phyloP scores from a whole-genome alignment of 768 basidiomycete species.

The Scleroderma bovista region DNA sequence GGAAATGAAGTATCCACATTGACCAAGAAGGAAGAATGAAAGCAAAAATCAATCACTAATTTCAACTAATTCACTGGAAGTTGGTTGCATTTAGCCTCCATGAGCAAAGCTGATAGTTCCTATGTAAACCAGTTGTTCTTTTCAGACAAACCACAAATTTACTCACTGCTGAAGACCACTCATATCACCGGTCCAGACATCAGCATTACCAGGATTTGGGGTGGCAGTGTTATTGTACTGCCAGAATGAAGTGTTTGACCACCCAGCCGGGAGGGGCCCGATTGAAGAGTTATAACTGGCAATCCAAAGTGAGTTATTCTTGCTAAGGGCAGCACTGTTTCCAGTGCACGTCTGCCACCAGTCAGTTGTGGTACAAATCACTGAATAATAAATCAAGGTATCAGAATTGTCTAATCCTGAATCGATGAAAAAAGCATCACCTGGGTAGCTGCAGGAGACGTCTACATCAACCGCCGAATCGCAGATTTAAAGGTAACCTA shows the following conservation, averaged over 20 bases:
- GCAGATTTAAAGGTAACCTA: slow-evolving; percentile 20
- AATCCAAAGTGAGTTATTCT: slow-evolving; percentile 56
- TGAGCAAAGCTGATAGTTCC: too few relatives aligned
- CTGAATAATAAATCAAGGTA: slow-evolving; percentile 16
- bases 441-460: slow-evolving; percentile 32
- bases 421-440: too few relatives aligned
- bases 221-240: slow-evolving; percentile 52
- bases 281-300: slow-evolving; percentile 45
- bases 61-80: too few relatives aligned
- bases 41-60: too few relatives aligned
- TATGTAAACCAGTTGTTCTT: too few relatives aligned
- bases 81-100: too few relatives aligned
- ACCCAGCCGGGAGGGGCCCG: slow-evolving; percentile 56
- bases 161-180: slow-evolving; percentile 18
- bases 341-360: slow-evolving; percentile 71
- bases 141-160: too few relatives aligned
- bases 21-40: not conserved
- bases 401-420: too few relatives aligned
- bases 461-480: not conserved
- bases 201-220: slow-evolving; percentile 53
- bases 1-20: not conserved
- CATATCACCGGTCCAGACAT: slow-evolving; percentile 50
- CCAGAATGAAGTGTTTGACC: slow-evolving; percentile 53
- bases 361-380: slow-evolving; percentile 58
- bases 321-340: slow-evolving; percentile 45